Percentiles rank a stretch among this genome's conserved stretches.
phyloP scores from a whole-genome alignment of 2,329 filamentous ascomycete genomes.

The Colletotrichum higginsianum region DNA sequence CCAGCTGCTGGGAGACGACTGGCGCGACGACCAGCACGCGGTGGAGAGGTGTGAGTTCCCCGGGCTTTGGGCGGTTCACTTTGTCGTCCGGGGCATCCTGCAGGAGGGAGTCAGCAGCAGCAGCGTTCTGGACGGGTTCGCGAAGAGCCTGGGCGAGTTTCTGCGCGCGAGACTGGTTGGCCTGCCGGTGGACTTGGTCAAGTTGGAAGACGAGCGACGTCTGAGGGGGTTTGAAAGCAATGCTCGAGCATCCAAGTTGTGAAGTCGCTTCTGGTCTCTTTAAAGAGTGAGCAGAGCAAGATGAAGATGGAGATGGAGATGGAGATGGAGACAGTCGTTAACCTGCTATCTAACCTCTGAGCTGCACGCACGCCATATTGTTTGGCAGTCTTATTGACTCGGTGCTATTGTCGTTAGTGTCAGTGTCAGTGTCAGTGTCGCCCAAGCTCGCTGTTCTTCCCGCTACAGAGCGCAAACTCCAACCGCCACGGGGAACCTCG shows the following conservation, averaged over 20 bases:
- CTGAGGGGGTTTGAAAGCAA: background rate
- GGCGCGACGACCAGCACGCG: slow-evolving; percentile 53
- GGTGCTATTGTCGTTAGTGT: background rate
- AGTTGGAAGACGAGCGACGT: slow-evolving; percentile 44
- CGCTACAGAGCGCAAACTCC: background rate
- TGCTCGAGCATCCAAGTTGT: background rate
- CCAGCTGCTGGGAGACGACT: slow-evolving; percentile 61
- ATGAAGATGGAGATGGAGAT: no score
- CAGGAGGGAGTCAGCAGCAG: slow-evolving; percentile 63
- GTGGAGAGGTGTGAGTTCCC: slow-evolving; percentile 63
- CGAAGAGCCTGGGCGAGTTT: slow-evolving; percentile 68
- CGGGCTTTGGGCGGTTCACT: slow-evolving; percentile 59
- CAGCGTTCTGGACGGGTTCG: slow-evolving; percentile 63
- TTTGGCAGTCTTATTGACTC: background rate
- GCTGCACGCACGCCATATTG: no score
- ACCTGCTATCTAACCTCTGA: no score
- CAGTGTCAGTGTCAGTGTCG: no score
- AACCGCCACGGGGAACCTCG: slow-evolving; percentile 10
- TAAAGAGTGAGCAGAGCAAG: no score
- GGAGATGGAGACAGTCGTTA: no score
- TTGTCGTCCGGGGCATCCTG: slow-evolving; percentile 61
- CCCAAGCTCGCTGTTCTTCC: no score
- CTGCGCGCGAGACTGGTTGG: slow-evolving; percentile 52
- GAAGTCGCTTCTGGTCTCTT: background rate
- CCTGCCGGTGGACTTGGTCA: slow-evolving; percentile 47